These are phyloP conservation scores for Avena sativa DNA, from an alignment of 176 grass and related monocot species.

Conservation along the genomic window DNA sequence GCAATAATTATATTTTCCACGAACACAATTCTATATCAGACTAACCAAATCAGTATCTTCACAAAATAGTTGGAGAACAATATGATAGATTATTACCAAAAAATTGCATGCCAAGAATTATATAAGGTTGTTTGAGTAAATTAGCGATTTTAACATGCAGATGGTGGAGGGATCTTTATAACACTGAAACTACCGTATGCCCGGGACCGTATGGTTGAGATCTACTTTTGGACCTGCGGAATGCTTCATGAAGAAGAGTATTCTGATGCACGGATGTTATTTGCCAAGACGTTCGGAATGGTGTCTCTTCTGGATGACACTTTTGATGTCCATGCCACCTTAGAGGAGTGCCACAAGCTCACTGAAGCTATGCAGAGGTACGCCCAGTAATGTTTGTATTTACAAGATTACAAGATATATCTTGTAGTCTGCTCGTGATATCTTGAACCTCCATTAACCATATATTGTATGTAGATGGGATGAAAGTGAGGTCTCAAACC, in stretches of 20 bases:
- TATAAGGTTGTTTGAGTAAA: too few relatives aligned
- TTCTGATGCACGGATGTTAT: background rate
- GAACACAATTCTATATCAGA: too few relatives aligned
- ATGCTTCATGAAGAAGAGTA: background rate
- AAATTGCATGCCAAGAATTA: too few relatives aligned
- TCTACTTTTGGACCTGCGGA: background rate
- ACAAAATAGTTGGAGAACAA: too few relatives aligned
- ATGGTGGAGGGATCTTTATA: conserved; percentile 38
- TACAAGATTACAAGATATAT: too few relatives aligned
- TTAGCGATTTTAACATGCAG: background rate
- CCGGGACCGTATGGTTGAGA: conserved; percentile 27
- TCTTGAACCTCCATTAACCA: too few relatives aligned
- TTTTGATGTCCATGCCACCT: background rate
- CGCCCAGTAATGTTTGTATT: background rate
- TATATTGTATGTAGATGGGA: background rate
- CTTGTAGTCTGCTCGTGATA: too few relatives aligned
- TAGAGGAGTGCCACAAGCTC: background rate
- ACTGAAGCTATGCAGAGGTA: background rate
- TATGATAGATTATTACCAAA: too few relatives aligned
- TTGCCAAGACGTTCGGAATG: background rate
- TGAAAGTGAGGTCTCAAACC: background rate
- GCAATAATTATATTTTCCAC: too few relatives aligned
- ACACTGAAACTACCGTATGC: background rate
- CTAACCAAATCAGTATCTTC: too few relatives aligned
- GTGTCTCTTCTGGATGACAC: background rate